A percentile compares a stretch with the other conserved stretches of the same genome.
Evolutionary conservation across 2,329 filamentous ascomycete genomes (phyloP).

Genomic region (Aspergillus sp.): DNA sequence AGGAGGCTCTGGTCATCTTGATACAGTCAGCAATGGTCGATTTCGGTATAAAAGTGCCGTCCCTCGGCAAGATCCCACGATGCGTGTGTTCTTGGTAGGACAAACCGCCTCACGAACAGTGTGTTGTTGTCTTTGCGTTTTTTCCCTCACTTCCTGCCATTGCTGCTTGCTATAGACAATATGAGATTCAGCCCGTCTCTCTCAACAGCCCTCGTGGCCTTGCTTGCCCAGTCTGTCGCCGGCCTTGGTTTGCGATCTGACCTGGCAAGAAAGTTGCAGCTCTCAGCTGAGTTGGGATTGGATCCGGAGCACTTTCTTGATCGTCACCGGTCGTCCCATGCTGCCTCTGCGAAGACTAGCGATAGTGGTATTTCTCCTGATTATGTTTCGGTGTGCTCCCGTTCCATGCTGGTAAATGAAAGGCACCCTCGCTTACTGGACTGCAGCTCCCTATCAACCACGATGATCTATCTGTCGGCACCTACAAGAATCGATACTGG

Average conservation of each 20-base stretch:
- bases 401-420: not conserved
- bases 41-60: not conserved
- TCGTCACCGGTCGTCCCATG: slow-evolving; percentile 15
- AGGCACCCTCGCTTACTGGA: not conserved
- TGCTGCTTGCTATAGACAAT: not conserved
- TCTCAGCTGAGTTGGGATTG: slow-evolving; percentile 22
- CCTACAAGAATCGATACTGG: slow-evolving; percentile 57
- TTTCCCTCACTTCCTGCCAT: not conserved
- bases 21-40: slow-evolving; percentile 5
- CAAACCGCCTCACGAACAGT: not conserved
- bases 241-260: slow-evolving; percentile 16
- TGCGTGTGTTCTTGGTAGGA: not conserved
- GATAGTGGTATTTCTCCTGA: slow-evolving; percentile 6
- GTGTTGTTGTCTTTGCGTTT: not conserved
- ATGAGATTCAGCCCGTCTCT: slow-evolving; percentile 3
- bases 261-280: slow-evolving; percentile 17
- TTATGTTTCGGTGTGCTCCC: slow-evolving; percentile 17
- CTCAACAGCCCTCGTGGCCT: not conserved
- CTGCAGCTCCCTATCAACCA: slow-evolving; percentile 32
- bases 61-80: not conserved
- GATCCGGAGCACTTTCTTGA: slow-evolving; percentile 17
- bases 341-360: not conserved
- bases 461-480: slow-evolving; percentile 40
- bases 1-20: not conserved
- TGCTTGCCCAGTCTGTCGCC: slow-evolving; percentile 13